These are phyloP conservation scores for Xylariaceae sp. DNA, from an alignment of 2,329 filamentous ascomycete species.

Conservation along the genomic window DNA sequence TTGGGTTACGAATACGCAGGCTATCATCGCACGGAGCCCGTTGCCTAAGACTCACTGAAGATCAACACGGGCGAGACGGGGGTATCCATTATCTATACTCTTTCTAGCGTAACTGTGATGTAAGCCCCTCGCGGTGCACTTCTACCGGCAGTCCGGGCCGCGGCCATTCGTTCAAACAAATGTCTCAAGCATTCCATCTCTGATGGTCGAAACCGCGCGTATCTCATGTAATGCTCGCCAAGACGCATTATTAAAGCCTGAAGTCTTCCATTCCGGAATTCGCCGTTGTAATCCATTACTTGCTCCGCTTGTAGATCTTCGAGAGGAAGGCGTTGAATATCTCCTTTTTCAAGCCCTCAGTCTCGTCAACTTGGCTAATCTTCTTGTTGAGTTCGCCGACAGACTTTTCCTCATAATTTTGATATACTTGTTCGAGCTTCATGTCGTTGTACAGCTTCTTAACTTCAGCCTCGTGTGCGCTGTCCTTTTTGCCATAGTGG, in stretches of 20 bases:
- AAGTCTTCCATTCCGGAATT: not conserved
- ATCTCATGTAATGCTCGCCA: constrained; percentile 31
- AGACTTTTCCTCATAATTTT: constrained; percentile 83
- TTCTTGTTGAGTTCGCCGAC: constrained; percentile 71
- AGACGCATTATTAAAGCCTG: not conserved
- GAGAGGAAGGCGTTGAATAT: constrained; percentile 85
- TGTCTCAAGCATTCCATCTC: not conserved
- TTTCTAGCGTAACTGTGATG: not conserved
- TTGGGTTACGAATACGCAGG: not conserved
- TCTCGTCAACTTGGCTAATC: constrained; percentile 81
- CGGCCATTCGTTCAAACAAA: not conserved
- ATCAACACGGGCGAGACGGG: not conserved
- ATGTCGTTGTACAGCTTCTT: constrained; percentile 88
- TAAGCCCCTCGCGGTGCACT: not conserved
- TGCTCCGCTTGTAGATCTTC: constrained; percentile 99
- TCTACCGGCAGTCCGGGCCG: not conserved
- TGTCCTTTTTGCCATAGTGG: constrained; percentile 92
- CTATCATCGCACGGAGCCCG: not conserved
- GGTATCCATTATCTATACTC: not conserved
- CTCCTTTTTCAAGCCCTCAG: constrained; percentile 79
- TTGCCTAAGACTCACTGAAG: not conserved
- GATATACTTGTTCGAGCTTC: constrained; percentile 75
- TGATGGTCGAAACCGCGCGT: constrained; percentile 18
- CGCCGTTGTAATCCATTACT: constrained; percentile 53
- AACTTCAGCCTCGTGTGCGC: constrained; percentile 73